Conservation (phyloP, 169 alveolate genomes). For the Cryptosporidium sp. region DNA sequence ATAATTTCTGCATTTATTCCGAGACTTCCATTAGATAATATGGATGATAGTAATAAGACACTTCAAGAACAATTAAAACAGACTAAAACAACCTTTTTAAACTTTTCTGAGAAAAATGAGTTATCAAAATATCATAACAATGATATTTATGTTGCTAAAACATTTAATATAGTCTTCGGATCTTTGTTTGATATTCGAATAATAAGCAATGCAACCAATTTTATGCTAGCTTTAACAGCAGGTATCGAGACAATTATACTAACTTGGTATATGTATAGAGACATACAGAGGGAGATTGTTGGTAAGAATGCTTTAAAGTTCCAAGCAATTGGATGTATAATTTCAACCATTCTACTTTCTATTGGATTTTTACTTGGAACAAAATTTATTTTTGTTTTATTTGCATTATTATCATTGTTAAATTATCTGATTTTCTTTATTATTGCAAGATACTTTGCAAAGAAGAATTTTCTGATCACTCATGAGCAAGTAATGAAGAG, state of each 20-base stretch:
- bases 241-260: conserved; percentile 31
- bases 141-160: conserved; percentile 21
- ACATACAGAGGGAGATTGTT: conserved; percentile 16
- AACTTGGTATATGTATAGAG: conserved; percentile 52
- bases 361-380: conserved; percentile 55
- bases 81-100: neutral
- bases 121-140: neutral
- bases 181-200: conserved; percentile 42
- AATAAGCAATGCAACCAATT: conserved; percentile 47
- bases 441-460: conserved; percentile 20
- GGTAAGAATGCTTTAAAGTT: conserved; percentile 29
- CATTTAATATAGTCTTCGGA: conserved; percentile 21
- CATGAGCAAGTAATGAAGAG: conserved; percentile 46
- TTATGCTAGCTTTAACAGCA: conserved; percentile 44
- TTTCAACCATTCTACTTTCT: conserved; percentile 30
- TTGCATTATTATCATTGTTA: neutral
- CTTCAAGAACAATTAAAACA: neutral
- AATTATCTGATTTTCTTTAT: neutral
- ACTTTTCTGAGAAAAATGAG: conserved; percentile 6
- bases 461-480: neutral
- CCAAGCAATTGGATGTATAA: conserved; percentile 20
- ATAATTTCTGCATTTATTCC: conserved; percentile 30
- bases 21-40: conserved; percentile 21
- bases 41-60: neutral
- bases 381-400: neutral